Conservation (phyloP, 495 filamentous ascomycete genomes). For the Neurospora sp. region DNA sequence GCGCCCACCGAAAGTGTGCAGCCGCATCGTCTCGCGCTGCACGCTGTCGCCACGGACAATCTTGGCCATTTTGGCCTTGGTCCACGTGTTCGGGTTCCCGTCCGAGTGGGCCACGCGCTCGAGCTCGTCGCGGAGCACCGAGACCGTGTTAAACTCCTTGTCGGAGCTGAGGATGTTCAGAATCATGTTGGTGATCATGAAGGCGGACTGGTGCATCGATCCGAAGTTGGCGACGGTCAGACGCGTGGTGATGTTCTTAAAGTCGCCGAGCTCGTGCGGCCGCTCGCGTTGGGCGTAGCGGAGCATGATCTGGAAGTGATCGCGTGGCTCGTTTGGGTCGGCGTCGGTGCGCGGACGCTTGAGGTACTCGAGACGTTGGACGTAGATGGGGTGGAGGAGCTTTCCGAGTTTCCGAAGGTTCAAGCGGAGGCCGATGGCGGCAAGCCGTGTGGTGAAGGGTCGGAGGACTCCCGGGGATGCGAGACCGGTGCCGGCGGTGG, state of each 20-base stretch:
- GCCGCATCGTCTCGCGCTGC: slow-evolving; percentile 30
- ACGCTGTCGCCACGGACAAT: slow-evolving; percentile 30
- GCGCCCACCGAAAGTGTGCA: slow-evolving; percentile 25
- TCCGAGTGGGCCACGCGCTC: slow-evolving; percentile 1
- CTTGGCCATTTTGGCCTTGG: slow-evolving; percentile 19
- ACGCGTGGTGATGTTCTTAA: slow-evolving; percentile 19
- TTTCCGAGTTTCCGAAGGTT: background rate
- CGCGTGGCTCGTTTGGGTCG: slow-evolving; percentile 13
- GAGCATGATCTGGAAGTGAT: slow-evolving; percentile 30
- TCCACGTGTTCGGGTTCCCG: slow-evolving; percentile 14
- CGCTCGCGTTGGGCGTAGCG: slow-evolving; percentile 22
- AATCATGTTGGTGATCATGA: slow-evolving; percentile 15
- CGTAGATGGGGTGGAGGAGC: slow-evolving; percentile 12
- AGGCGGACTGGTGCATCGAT: slow-evolving; percentile 18
- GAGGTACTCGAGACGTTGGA: background rate
- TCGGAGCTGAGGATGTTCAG: slow-evolving; percentile 22
- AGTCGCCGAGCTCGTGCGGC: slow-evolving; percentile 20
- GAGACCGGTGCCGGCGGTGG: background rate
- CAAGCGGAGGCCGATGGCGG: background rate
- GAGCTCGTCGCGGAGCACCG: slow-evolving; percentile 24
- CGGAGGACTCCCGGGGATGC: background rate
- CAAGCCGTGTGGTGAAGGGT: background rate
- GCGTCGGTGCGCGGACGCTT: background rate
- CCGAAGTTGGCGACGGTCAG: slow-evolving; percentile 20
- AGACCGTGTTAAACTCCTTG: slow-evolving; percentile 26